phyloP scores from a whole-genome alignment of 176 grass and related monocot genomes.

The Pharus latifolius region DNA sequence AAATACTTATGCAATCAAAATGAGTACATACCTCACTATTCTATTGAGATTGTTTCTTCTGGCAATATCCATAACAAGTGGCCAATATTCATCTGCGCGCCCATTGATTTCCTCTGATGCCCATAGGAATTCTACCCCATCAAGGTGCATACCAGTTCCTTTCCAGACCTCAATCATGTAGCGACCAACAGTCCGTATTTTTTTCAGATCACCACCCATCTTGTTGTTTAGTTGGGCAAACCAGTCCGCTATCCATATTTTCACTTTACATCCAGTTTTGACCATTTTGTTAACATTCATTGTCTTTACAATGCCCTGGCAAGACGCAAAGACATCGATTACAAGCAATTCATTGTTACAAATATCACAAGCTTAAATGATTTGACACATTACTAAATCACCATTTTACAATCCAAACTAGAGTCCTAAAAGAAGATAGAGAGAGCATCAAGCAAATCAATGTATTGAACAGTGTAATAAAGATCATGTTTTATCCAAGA shows the following conservation, averaged over 20 bases:
- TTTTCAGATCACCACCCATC: conserved; percentile 32
- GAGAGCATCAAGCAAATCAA: neutral
- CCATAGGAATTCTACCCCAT: conserved; percentile 33
- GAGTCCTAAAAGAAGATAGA: neutral
- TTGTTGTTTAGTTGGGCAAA: conserved; percentile 33
- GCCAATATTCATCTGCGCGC: conserved; percentile 71
- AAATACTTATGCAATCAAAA: neutral
- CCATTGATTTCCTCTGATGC: conserved; percentile 17
- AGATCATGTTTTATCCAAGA: neutral
- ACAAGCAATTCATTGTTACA: neutral
- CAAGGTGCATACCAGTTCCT: conserved; percentile 24
- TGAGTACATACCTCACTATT: conserved; percentile 42
- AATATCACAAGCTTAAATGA: neutral
- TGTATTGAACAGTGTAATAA: neutral
- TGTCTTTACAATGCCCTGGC: conserved; percentile 37
- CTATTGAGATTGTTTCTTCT: conserved; percentile 56
- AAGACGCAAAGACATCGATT: neutral
- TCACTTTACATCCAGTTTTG: conserved; percentile 15
- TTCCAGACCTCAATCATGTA: conserved; percentile 34
- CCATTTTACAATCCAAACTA: neutral
- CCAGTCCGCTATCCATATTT: conserved; percentile 38
- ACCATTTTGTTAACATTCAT: conserved; percentile 39
- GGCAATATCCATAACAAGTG: conserved; percentile 79
- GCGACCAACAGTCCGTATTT: conserved; percentile 21
- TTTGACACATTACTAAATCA: neutral